These are phyloP conservation scores for Daldinia loculata DNA, from an alignment of 495 filamentous ascomycete species.

Conservation along the genomic window DNA sequence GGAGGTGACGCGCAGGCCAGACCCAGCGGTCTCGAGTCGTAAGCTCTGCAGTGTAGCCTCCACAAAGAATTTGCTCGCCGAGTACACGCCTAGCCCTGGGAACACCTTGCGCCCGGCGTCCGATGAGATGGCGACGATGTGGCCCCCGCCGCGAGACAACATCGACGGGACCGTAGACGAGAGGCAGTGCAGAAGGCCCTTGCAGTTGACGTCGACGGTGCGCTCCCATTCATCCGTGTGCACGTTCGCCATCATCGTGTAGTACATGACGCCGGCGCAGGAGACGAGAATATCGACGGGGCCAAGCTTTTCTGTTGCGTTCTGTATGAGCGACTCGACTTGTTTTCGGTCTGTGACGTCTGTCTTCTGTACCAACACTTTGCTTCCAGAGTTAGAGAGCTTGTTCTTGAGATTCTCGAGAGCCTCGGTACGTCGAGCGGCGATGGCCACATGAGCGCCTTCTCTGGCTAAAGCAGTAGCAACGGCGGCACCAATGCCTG, in stretches of 20 bases:
- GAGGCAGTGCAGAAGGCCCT: slow-evolving; percentile 71
- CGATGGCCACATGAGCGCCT: slow-evolving; percentile 69
- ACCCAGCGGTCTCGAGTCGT: slow-evolving; percentile 71
- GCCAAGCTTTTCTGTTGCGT: slow-evolving; percentile 64
- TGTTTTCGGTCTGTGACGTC: slow-evolving; percentile 67
- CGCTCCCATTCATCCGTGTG: slow-evolving; percentile 73
- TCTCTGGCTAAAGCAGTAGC: slow-evolving; percentile 55
- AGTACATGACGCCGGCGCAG: slow-evolving; percentile 81
- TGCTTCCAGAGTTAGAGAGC: slow-evolving; percentile 58
- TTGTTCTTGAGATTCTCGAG: slow-evolving; percentile 65
- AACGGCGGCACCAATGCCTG: slow-evolving; percentile 63
- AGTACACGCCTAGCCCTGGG: slow-evolving; percentile 76
- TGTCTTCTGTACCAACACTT: slow-evolving; percentile 66
- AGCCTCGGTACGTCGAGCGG: slow-evolving; percentile 67
- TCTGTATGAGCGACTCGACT: slow-evolving; percentile 63
- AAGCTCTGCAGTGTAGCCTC: slow-evolving; percentile 73
- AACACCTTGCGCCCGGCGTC: slow-evolving; percentile 76
- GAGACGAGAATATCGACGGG: slow-evolving; percentile 71
- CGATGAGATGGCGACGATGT: slow-evolving; percentile 75
- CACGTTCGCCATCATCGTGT: slow-evolving; percentile 74
- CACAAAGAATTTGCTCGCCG: slow-evolving; percentile 76
- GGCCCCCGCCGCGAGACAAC: slow-evolving; percentile 64
- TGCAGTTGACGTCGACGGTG: slow-evolving; percentile 77
- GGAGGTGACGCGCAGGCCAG: slow-evolving; percentile 68
- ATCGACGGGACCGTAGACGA: slow-evolving; percentile 67